Base-by-base conservation (phyloP, 805 yeast genomes). In the Ogataea zsoltii region DNA sequence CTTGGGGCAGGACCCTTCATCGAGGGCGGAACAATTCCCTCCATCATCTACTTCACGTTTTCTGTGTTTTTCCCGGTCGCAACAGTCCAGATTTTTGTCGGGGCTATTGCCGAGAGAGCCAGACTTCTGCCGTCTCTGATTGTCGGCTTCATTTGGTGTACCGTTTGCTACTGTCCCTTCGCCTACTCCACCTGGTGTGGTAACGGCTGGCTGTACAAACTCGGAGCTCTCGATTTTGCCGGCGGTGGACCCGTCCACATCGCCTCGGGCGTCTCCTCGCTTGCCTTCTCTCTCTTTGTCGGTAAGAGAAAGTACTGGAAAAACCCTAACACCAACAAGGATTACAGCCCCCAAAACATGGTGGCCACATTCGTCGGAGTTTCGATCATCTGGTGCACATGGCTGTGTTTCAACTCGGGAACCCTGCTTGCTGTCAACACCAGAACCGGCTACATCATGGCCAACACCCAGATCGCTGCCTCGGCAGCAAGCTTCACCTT, bases 191-290 rank as follows among this genome's bases (percentile, higher is more conserved):
- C 73, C n/a, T 74, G 78, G 78, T 68, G 67, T 21, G 58, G 56
- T 4, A 70, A 69, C 45, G 78, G 78, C 13, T 74, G 76, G 74
- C 60, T 74, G 37, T 66, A 57, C 41, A 65, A 60, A 21, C 58
- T 74, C 36, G 78, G 77, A 4, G 71, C 69, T 3, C 63, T 73
- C 44, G 78, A 74, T 53, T 74, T 73, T 56, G 76, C 77, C 7
- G 78, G 77, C 33, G 78, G 78, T 30, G 76, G 76, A 23, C 77
- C 77, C 1, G 78, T 74, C 26, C 78, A 74, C 56, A 66, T 73
- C 43, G 68, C 75, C 5, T 63, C 73, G 5, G 77, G 77, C 33
- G 62, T 66, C 23, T 69, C 75, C 2, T 68, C 76, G 3, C 54
- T 72, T 25, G 64, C 72, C n/a, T 73, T 68, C 50, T 70, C 76